Conservation (phyloP, 2,329 filamentous ascomycete genomes). For the Hymenoscyphus albidus region DNA sequence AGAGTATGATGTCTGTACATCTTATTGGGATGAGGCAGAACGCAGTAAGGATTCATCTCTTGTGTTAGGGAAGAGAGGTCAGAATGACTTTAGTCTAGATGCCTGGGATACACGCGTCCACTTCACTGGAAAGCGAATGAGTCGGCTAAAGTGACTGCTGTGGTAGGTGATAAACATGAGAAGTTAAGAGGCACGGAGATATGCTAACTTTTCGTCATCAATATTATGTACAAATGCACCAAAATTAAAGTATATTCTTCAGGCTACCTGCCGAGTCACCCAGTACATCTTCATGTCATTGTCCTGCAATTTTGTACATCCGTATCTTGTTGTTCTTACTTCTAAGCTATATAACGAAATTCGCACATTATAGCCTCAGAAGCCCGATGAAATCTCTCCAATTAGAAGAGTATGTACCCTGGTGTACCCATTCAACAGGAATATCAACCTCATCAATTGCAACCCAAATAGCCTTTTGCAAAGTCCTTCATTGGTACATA, state of each 20-base stretch:
- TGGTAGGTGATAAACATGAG: neutral
- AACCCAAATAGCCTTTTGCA: neutral
- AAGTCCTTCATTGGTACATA: neutral
- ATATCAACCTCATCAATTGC: neutral
- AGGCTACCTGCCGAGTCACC: too few relatives aligned
- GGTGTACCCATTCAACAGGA: neutral
- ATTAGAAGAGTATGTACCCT: too few relatives aligned
- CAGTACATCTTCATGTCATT: too few relatives aligned
- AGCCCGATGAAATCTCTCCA: too few relatives aligned
- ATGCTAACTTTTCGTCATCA: neutral
- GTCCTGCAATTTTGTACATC: too few relatives aligned
- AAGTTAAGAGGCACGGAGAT: neutral
- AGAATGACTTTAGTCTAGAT: neutral
- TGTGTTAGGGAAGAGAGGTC: neutral
- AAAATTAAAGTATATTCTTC: neutral
- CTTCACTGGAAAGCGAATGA: neutral
- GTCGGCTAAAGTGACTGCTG: neutral
- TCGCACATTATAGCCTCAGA: too few relatives aligned
- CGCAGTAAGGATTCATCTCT: neutral
- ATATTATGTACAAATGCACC: neutral
- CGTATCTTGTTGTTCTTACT: too few relatives aligned
- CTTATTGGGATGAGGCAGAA: neutral
- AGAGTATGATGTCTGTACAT: conserved; percentile 4
- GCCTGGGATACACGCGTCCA: too few relatives aligned
- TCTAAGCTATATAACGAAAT: too few relatives aligned